Evolutionary conservation across 495 filamentous ascomycete species (phyloP), one percentile per base, ranked within the genome.

Genomic region (Hypoxylon subgilvum): DNA sequence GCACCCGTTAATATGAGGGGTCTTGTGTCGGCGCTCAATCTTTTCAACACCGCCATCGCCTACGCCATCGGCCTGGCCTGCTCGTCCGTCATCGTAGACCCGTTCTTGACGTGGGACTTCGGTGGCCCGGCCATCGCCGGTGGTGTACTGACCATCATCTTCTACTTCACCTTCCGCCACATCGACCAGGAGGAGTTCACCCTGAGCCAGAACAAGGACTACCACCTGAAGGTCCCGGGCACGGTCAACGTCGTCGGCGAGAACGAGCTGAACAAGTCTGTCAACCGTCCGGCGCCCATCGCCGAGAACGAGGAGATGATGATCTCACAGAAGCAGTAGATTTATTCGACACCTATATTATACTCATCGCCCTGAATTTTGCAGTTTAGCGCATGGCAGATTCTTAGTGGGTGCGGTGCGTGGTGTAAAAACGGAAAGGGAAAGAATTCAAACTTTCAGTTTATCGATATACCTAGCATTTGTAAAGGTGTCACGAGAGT

Each of bases 1-100:
- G 83, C 88, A 0, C 87, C 88, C 0, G 70, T 79, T 18, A 81
- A 78, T 60, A 91, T 90, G 88, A 82, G 85, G 48, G 82, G 82
- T 38, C 77, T 90, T 25, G 84, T 91, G 9, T 83, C 84, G 61
- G 81, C 84, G 13, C 67, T 90, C 38, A 88, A 84, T 69, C 71
- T 89, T 14, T 77, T 86, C 60, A 83, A 77, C 66, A 83, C 74
- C 9, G 82, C 82, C 13, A 55, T 87, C 17, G 85, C 81, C 32
- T 86, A 82, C 51, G 79, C 76, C 17, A 76, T 86, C 8, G 82
- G 82, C 8, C 72, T 85, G 42, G 82, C 84, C n/a, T 71, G 82
- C 58, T 76, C 82, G 9, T 82, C 85, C 0, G 80, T 84, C 30
- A 74, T 85, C 10, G 78, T 78, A 13, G 84, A 90, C 55, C 86